Evolutionary conservation across 257 asterid genomes (phyloP).

Genomic region (Datura wrightii): DNA sequence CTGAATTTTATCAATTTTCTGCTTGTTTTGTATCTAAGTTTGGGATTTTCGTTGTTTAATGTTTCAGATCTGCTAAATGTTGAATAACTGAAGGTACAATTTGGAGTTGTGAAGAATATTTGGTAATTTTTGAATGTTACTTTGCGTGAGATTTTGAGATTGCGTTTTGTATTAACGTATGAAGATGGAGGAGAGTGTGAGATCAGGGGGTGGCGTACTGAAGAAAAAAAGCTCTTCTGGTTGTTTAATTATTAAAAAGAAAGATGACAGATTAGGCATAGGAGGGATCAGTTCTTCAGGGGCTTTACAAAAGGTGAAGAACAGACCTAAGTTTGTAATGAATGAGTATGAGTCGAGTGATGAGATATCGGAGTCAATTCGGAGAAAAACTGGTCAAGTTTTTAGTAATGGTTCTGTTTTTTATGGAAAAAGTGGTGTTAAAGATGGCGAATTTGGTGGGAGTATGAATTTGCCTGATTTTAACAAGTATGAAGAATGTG

Average conservation of each 20-base stretch:
- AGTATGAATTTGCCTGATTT: conserved; percentile 74
- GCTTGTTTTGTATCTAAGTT: neutral
- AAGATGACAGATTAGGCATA: conserved; percentile 50
- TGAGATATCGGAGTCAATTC: conserved; percentile 61
- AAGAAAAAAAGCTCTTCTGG: conserved; percentile 93
- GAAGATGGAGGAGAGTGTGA: conserved; percentile 69
- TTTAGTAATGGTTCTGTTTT: conserved; percentile 53
- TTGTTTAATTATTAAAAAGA: conserved; percentile 82
- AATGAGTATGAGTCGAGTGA: conserved; percentile 67
- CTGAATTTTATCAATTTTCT: conserved; percentile 3
- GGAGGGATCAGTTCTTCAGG: conserved; percentile 40
- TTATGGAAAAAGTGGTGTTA: conserved; percentile 48
- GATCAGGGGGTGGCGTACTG: conserved; percentile 75
- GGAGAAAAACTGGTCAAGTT: conserved; percentile 53
- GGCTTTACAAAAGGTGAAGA: conserved; percentile 29
- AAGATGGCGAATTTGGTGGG: conserved; percentile 52
- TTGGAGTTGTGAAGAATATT: neutral
- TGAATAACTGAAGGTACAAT: conserved; percentile 36
- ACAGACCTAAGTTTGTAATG: conserved; percentile 54
- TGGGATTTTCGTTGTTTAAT: conserved; percentile 35
- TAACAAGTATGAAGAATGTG: conserved; percentile 70
- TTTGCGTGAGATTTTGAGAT: conserved; percentile 42
- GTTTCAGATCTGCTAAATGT: conserved; percentile 72
- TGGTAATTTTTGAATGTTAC: conserved; percentile 44
- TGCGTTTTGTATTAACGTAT: conserved; percentile 38